Base-by-base conservation (phyloP, 2,329 filamentous ascomycete genomes). In the Ramularia endophylla region DNA sequence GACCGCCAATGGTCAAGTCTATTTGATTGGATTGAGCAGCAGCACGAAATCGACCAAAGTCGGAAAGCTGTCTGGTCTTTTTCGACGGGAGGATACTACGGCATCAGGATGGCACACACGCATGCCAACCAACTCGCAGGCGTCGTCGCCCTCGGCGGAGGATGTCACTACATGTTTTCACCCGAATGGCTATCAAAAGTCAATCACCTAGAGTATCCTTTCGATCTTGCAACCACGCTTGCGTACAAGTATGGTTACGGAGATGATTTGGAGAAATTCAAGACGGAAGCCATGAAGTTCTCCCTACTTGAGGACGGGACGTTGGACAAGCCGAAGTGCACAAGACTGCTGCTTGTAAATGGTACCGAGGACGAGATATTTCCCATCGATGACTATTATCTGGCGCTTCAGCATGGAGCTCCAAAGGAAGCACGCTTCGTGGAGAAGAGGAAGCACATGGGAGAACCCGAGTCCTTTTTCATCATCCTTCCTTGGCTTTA, bases 361-460 rank as follows among this genome's bases (percentile, higher is more conserved):
- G 72, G 77, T 0, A 73, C 70, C 1, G 67, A 74, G 20, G 77
- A 80, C 53, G 75, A 78, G 62, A 78, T 80, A 35, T 80, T 80
- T 58, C 77, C 77, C 0, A 74, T 80, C 33, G 77, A 80, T 51
- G 77, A 80, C 51, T 73, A 75, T 41, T 74, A 75, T 49, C 57
- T 79, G 29, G 72, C 72, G 18, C 51, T 79, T 34, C 64, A 70
- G 28, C 69, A 74, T 55, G 76, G 74, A 0, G 54, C 62, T 15
- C 68, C 73, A 2, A 80, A 80, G 60, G 68, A 74, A 52, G 73
- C 62, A 31, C 60, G 65, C 17, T 71, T 73, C 42, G 64, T 73
- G 0, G 40, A 56, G 2, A 62, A 59, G 0, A 57, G 54, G 8
- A 72, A 71, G 57, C 71, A 74, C 41, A 74, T 74, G 71, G 71